Evolutionary conservation across 352 stramenopile species (phyloP).

Genomic region (Paralagenidium karlingii): DNA sequence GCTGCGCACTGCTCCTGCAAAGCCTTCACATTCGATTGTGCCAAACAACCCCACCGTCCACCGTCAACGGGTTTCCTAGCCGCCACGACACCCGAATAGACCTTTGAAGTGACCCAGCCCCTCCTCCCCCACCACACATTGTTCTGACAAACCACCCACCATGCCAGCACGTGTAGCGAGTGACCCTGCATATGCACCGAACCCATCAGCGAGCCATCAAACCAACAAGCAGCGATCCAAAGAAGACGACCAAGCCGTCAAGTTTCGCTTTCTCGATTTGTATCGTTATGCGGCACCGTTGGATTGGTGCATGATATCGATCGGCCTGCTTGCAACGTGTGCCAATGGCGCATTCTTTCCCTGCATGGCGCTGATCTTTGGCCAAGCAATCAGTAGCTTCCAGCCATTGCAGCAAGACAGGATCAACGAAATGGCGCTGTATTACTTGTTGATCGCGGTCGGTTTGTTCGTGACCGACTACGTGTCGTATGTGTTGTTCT

Average conservation of each 20-base stretch:
- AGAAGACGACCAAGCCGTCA: background rate
- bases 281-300: constrained; percentile 20
- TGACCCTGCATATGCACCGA: too few relatives aligned
- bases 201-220: too few relatives aligned
- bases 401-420: constrained; percentile 10
- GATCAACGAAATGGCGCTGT: constrained; percentile 4
- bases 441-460: constrained; percentile 6
- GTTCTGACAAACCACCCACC: too few relatives aligned
- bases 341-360: constrained; percentile 21
- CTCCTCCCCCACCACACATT: too few relatives aligned
- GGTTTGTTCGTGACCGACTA: constrained; percentile 16
- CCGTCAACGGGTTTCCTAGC: too few relatives aligned
- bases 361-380: constrained; percentile 26
- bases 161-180: too few relatives aligned
- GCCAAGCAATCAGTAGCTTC: constrained; percentile 17
- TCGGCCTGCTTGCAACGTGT: constrained; percentile 11
- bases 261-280: constrained; percentile 4
- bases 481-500: constrained; percentile 11
- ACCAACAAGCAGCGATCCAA: background rate
- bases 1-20: too few relatives aligned
- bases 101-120: too few relatives aligned
- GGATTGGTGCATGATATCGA: constrained; percentile 10
- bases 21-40: too few relatives aligned
- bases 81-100: too few relatives aligned
- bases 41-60: too few relatives aligned